A percentile compares a stretch with the other conserved stretches of the same genome.
Conservation (phyloP, 2,329 filamentous ascomycete genomes). For the Epichloe elymi region DNA sequence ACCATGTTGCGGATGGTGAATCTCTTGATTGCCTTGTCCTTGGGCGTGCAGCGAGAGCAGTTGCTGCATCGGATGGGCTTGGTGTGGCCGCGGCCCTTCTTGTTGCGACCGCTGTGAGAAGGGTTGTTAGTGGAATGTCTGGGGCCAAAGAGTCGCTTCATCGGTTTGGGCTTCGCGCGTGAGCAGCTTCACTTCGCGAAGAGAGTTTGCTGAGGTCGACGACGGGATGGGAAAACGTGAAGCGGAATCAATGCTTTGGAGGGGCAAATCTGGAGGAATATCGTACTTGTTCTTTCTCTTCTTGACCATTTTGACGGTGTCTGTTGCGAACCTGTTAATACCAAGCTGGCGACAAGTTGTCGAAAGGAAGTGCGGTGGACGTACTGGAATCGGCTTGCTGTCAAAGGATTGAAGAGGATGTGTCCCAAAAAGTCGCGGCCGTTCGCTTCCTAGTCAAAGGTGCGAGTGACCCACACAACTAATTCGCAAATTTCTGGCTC, state of each 20-base stretch:
- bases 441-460: constrained; percentile 5
- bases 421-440: constrained; percentile 4
- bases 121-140: constrained; percentile 10
- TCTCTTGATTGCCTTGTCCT: constrained; percentile 99
- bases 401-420: constrained; percentile 5
- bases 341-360: constrained; percentile 12
- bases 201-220: constrained; percentile 1
- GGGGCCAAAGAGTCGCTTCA: neutral
- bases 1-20: constrained; percentile 99
- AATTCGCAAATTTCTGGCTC: constrained; percentile 2
- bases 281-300: constrained; percentile 58
- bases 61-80: constrained; percentile 85
- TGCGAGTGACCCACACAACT: constrained; percentile 6
- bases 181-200: constrained; percentile 7
- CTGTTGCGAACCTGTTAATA: constrained; percentile 26
- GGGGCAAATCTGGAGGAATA: constrained; percentile 2
- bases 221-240: neutral
- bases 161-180: neutral
- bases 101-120: constrained; percentile 77
- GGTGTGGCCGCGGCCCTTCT: constrained; percentile 99
- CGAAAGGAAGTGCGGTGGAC: constrained; percentile 12
- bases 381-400: neutral
- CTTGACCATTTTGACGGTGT: constrained; percentile 56
- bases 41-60: constrained; percentile 78
- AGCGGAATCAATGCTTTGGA: neutral